These are phyloP conservation scores for Aphanomyces cochlioides DNA, from an alignment of 352 stramenopile genomes.

Conservation along the genomic window DNA sequence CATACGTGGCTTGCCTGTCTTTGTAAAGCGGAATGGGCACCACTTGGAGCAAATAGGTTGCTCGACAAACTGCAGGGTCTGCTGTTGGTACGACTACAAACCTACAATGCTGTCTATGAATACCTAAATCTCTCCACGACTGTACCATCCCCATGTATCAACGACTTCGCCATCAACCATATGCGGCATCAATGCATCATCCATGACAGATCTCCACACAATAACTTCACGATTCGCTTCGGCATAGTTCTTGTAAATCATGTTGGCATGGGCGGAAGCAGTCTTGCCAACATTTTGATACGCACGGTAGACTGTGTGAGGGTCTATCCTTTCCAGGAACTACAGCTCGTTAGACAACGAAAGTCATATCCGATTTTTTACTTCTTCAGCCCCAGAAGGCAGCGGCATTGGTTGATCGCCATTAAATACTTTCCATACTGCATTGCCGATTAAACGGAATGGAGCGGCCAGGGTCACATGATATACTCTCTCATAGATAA, in stretches of 20 bases:
- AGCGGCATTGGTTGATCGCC: background rate
- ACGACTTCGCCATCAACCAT: background rate
- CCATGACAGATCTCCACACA: background rate
- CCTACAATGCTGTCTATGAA: no score
- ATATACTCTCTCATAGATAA: background rate
- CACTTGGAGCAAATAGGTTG: background rate
- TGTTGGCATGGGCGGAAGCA: background rate
- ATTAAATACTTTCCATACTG: conserved; percentile 9
- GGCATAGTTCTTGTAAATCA: background rate
- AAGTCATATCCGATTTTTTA: background rate
- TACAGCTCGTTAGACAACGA: background rate
- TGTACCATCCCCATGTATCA: background rate
- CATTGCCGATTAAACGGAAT: background rate
- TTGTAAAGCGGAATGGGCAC: background rate
- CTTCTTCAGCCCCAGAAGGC: background rate
- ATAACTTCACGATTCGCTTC: background rate
- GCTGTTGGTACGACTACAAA: no score
- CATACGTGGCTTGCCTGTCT: background rate
- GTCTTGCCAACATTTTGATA: background rate
- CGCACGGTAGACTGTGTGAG: background rate
- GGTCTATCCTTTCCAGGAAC: background rate
- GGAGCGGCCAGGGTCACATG: background rate
- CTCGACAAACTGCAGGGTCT: background rate
- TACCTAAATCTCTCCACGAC: no score
- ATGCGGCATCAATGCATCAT: background rate